A percentile compares a stretch with the other conserved stretches of the same genome.
phyloP scores from a whole-genome alignment of 176 grass and related monocot species.

The Ensete ventricosum region DNA sequence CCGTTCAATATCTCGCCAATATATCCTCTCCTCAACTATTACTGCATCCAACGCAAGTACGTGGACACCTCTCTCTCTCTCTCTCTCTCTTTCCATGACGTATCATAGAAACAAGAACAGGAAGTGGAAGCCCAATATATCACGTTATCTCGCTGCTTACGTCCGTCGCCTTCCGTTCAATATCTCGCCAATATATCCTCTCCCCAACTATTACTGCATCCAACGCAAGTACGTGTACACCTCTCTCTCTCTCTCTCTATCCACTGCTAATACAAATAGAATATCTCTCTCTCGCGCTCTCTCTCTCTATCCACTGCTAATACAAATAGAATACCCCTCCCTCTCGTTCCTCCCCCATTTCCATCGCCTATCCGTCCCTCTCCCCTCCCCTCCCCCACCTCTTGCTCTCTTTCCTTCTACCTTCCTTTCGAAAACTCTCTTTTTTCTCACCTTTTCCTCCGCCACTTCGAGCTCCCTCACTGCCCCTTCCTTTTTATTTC shows the following conservation, averaged over 20 bases:
- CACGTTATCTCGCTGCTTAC: neutral
- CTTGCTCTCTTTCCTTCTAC: neutral
- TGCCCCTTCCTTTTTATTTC: neutral
- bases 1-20: neutral
- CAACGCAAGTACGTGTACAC: too few relatives aligned
- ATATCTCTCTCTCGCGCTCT: too few relatives aligned
- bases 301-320: neutral
- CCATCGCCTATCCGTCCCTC: too few relatives aligned
- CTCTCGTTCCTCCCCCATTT: neutral
- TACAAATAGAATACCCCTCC: neutral
- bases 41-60: too few relatives aligned
- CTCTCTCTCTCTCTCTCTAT: too few relatives aligned
- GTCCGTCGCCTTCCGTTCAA: neutral
- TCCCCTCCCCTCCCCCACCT: neutral
- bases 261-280: too few relatives aligned
- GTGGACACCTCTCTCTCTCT: too few relatives aligned
- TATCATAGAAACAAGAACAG: neutral
- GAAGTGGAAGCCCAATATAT: neutral
- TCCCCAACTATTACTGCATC: too few relatives aligned
- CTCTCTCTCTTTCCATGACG: neutral
- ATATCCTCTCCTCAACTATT: neutral
- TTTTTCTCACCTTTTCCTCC: neutral
- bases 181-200: neutral
- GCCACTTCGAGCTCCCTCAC: neutral
- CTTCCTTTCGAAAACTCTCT: neutral